phyloP scores from a whole-genome alignment of 331 rosid genomes.

The Ulmus americana region DNA sequence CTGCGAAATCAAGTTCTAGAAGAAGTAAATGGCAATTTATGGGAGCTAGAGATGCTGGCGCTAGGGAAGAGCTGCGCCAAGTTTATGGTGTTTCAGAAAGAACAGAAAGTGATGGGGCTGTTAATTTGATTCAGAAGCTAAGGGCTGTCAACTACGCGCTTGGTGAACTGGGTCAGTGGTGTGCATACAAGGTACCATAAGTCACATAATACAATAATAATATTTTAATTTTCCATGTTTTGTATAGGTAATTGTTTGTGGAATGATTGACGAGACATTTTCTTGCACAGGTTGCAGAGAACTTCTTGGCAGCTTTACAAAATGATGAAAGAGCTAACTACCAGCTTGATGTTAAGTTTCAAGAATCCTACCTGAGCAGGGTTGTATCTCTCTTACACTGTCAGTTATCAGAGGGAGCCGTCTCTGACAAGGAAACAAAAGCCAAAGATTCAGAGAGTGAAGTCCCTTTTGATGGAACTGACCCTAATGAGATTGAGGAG shows the following conservation, averaged over 20 bases:
- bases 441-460: conserved; percentile 29
- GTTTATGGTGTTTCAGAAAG: conserved; percentile 98
- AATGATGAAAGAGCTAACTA: conserved; percentile 96
- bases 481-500: conserved; percentile 75
- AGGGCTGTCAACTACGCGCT: conserved; percentile 99
- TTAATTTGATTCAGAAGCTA: conserved; percentile 83
- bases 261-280: conserved; percentile 14
- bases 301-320: conserved; percentile 91
- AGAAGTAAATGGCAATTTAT: conserved; percentile 99
- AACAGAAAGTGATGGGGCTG: conserved; percentile 98
- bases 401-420: conserved; percentile 91
- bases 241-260: conserved; percentile 15
- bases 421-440: conserved; percentile 51
- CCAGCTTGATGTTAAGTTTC: conserved; percentile 98
- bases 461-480: conserved; percentile 31
- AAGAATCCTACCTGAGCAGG: conserved; percentile 73
- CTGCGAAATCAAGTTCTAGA: conserved; percentile 88
- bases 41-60: conserved; percentile 99
- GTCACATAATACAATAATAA: conserved; percentile 9
- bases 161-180: conserved; percentile 97
- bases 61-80: conserved; percentile 91
- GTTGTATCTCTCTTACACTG: conserved; percentile 82
- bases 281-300: conserved; percentile 73
- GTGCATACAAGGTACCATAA: conserved; percentile 70
- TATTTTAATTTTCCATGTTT: conserved; percentile 15